Base-by-base conservation (phyloP, 495 filamentous ascomycete species). In the Aspergillus diversus region DNA sequence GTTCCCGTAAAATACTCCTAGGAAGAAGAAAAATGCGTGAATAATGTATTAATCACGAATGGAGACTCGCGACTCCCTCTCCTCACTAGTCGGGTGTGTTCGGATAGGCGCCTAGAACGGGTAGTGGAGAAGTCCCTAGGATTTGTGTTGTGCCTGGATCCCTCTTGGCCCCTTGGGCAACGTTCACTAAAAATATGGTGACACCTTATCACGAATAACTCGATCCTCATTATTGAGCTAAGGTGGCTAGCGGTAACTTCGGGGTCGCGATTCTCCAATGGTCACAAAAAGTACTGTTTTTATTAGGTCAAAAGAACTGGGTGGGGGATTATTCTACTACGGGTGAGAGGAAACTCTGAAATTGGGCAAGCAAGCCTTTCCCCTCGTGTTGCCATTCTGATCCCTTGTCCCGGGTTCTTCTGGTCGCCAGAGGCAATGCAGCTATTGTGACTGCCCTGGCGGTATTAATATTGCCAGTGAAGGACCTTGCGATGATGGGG, bases 81-180 rank as follows among this genome's bases (percentile, higher is more conserved):
- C 35, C 31, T 43, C 15, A 16, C 35, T 57, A 37, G 31, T 52
- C 57, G 60, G 7, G 37, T 39, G 17, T 39, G 56, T 53, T 68
- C 33, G 66, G 61, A 34, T 32, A 32, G 39, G 37, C 33, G 53
- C 35, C 56, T 50, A 33, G 59, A 43, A 47, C 16, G 35, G 31
- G 4, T 16, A 27, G 59, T 49, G 51, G 51, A 56, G 52, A 27
- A 27, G 21, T 27, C 21, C 21, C 21, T 31, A 2, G 7, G 9
- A 9, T 47, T 43, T 16, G 33, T 55, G 13, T 48, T 58, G 59
- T 61, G 39, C 59, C 59, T 61, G 59, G 12, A 55, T 55, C 17
- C 32, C 33, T 48, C 49, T 31, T 56, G 39, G 8, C 8, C 5
- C 39, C 37, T 27, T 8, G 8, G 3, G 5, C 39, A 15, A 43